phyloP scores from a whole-genome alignment of 257 asterid species.

The Ilex aquifolium region DNA sequence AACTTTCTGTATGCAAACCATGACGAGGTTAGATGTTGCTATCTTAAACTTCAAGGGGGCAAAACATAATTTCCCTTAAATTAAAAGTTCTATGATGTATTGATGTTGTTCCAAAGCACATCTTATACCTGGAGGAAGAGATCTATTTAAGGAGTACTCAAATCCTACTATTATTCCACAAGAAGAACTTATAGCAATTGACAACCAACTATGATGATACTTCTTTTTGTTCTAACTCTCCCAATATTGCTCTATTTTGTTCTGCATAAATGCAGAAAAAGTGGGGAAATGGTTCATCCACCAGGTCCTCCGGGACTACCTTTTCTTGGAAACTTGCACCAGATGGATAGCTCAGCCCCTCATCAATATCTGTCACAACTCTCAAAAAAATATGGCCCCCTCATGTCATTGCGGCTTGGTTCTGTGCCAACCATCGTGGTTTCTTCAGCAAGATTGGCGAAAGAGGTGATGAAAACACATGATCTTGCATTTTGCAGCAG shows the following conservation, averaged over 20 bases:
- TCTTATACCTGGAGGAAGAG: too few species aligned
- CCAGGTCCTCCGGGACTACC: neutral
- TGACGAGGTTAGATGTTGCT: too few species aligned
- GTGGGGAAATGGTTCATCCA: neutral
- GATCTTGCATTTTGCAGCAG: neutral
- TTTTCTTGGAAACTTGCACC: neutral
- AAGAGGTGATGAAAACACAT: neutral
- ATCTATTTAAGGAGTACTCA: too few species aligned
- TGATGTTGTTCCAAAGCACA: too few species aligned
- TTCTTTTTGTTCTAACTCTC: neutral
- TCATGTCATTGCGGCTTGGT: neutral
- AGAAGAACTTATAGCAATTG: too few species aligned
- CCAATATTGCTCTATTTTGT: neutral
- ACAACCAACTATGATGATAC: too few species aligned
- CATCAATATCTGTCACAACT: neutral
- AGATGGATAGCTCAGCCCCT: neutral
- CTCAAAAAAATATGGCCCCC: neutral
- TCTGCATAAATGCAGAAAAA: neutral
- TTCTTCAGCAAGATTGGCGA: neutral
- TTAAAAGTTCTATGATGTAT: too few species aligned
- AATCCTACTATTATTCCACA: too few species aligned
- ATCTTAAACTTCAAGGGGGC: too few species aligned
- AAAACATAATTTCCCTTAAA: too few species aligned
- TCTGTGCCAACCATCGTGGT: neutral
- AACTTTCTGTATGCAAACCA: too few species aligned